Base-by-base conservation (phyloP, 768 basidiomycete species). In the Pisolithus tinctorius region DNA sequence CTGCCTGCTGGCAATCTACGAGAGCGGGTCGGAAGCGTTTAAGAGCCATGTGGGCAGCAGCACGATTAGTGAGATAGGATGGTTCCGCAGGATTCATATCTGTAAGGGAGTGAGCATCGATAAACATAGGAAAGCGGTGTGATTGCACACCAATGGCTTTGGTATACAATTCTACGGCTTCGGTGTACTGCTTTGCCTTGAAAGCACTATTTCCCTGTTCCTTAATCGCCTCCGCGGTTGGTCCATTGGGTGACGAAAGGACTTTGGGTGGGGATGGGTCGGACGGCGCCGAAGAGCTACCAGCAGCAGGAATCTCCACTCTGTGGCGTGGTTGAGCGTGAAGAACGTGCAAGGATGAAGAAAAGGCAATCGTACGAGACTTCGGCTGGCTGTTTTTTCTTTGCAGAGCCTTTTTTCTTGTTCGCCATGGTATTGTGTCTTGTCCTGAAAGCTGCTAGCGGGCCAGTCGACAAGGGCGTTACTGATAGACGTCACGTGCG, bases 21-120 rank as follows among this genome's bases (percentile, higher is more conserved):
- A 93, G 73, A 0, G 92, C 92, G 0, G 72, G 69, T 30, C 81
- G 75, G 74, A 86, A 93, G 31, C 80, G 80, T 63, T 92, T 91
- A 47, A 88, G 63, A 0, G 82, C 80, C 80, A 94, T 93, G 63
- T 84, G 80, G 2, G 90, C 84, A 0, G 92, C 91, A 0, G 92
- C 91, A 27, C 91, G 82, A 65, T 94, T 94, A 0, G 89, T 88
- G 55, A 85, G 73, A 62, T 86, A 93, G 3, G 86, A 76, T 0
- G 90, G 81, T 65, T 93, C 86, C 4, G 71, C 58, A 0, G 82
- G 67, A 53, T 81, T 81, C 57, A 85, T 69, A 51, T 80, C 82
- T 86, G 56, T 27, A 46, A 39, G 26, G 34, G 17, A 52, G 45
- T 20, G 48, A 57, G 42, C 48, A 49, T 39, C 27, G 40, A 45